Evolutionary conservation across 345 rosid species (phyloP).

Genomic region (Kandelia obovata): DNA sequence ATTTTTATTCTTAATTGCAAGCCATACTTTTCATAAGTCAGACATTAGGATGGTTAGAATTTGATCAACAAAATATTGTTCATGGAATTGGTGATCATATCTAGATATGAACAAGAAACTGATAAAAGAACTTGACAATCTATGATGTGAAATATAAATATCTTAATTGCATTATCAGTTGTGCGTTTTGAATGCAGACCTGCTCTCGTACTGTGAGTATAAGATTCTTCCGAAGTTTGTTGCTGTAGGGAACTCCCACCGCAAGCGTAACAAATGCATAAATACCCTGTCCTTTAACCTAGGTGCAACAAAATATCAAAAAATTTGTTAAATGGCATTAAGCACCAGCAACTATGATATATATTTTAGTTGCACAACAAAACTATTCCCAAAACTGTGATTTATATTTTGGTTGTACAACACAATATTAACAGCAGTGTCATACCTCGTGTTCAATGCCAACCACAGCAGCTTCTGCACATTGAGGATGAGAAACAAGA

Average conservation of each 20-base stretch:
- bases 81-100: neutral
- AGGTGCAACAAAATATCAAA: slow-evolving; percentile 15
- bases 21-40: too few species aligned
- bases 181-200: slow-evolving; percentile 36
- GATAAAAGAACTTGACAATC: neutral
- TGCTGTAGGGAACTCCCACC: slow-evolving; percentile 82
- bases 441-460: slow-evolving; percentile 93
- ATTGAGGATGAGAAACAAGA: slow-evolving; percentile 87
- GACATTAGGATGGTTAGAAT: too few species aligned
- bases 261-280: slow-evolving; percentile 94
- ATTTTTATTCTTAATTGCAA: neutral
- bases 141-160: neutral
- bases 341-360: slow-evolving; percentile 10
- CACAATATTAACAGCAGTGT: slow-evolving; percentile 24
- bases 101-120: neutral
- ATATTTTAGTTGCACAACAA: neutral
- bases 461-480: slow-evolving; percentile 99
- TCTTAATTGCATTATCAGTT: neutral
- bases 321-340: neutral
- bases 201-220: slow-evolving; percentile 69
- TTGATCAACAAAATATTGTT: too few species aligned
- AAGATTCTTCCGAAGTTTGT: slow-evolving; percentile 79
- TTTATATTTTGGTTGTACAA: too few species aligned
- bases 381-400: too few species aligned
- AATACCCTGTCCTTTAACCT: slow-evolving; percentile 97